phyloP scores from a whole-genome alignment of 208 protist genomes.

The Trypanosoma grayi region DNA sequence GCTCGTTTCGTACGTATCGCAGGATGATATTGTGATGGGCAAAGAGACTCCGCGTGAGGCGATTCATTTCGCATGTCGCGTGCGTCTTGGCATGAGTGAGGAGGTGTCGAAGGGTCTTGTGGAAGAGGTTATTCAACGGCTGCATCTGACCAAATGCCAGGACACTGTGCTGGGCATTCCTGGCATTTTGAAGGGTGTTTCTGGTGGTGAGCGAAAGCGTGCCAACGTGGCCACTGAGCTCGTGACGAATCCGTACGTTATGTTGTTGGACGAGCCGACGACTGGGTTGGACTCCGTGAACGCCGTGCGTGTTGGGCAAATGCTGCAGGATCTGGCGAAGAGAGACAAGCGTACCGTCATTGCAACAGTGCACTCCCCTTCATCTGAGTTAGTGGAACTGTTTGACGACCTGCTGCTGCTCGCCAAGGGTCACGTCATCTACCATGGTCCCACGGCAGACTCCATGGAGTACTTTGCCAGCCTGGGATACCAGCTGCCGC shows the following conservation, averaged over 20 bases:
- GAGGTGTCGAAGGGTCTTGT: slow-evolving; percentile 68
- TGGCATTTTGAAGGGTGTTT: slow-evolving; percentile 68
- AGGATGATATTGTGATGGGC: slow-evolving; percentile 90
- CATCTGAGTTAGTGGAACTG: slow-evolving; percentile 70
- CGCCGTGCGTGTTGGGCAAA: slow-evolving; percentile 72
- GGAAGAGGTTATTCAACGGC: slow-evolving; percentile 51
- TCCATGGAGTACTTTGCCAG: slow-evolving; percentile 43
- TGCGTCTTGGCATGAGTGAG: slow-evolving; percentile 63
- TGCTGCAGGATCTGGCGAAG: slow-evolving; percentile 72
- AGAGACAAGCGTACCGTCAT: slow-evolving; percentile 79
- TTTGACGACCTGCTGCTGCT: slow-evolving; percentile 89
- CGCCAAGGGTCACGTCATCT: slow-evolving; percentile 74
- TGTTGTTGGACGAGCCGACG: slow-evolving; percentile 91
- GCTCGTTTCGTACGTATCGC: slow-evolving; percentile 89
- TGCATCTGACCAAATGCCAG: slow-evolving; percentile 71
- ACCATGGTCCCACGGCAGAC: slow-evolving; percentile 63
- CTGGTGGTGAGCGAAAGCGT: slow-evolving; percentile 85
- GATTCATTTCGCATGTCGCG: slow-evolving; percentile 74
- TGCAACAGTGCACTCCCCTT: slow-evolving; percentile 91
- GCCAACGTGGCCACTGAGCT: slow-evolving; percentile 90
- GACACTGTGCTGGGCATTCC: slow-evolving; percentile 76
- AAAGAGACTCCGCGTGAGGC: slow-evolving; percentile 86
- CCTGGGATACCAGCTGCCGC: slow-evolving; percentile 37
- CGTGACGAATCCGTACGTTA: slow-evolving; percentile 81
- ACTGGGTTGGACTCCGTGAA: slow-evolving; percentile 86